A percentile compares a stretch with the other conserved stretches of the same genome.
Evolutionary conservation across 768 basidiomycete genomes (phyloP).

Genomic region (Artomyces pyxidatus): DNA sequence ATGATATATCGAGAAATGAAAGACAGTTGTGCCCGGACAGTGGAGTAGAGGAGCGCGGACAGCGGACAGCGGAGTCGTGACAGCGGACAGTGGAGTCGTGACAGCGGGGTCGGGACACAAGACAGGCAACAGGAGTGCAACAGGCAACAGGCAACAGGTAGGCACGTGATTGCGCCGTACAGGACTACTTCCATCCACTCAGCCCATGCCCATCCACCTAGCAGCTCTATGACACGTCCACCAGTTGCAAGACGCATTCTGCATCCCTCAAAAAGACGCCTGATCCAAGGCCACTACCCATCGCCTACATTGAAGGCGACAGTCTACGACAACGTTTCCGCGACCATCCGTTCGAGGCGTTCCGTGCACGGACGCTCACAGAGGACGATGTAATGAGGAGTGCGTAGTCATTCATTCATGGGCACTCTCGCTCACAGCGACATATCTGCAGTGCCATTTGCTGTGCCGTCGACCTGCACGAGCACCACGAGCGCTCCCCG

Average conservation of each 20-base stretch:
- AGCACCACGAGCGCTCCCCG: conserved; percentile 52
- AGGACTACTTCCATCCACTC: no score
- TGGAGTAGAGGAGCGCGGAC: no score
- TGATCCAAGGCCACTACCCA: conserved; percentile 35
- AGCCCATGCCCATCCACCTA: no score
- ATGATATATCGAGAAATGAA: no score
- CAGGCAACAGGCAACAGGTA: no score
- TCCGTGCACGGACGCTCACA: conserved; percentile 68
- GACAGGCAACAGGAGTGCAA: no score
- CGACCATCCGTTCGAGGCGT: conserved; percentile 95
- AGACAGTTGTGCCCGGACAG: no score
- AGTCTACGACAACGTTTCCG: conserved; percentile 86
- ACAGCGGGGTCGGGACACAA: no score
- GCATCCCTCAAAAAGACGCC: conserved; percentile 2
- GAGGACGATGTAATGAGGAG: conserved; percentile 88
- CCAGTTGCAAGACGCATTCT: conserved; percentile 6
- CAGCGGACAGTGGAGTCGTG: no score
- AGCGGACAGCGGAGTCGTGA: no score
- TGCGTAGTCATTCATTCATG: conserved; percentile 33
- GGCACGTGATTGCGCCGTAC: no score
- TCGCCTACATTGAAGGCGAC: conserved; percentile 78
- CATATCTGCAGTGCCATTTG: conserved; percentile 52
- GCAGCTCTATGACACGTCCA: conserved; percentile 42
- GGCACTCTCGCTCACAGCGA: conserved; percentile 5
- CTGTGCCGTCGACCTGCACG: conserved; percentile 71